Evolutionary conservation across 164 flowering plant genomes (phyloP).

Genomic region (Kingdonia uniflora): DNA sequence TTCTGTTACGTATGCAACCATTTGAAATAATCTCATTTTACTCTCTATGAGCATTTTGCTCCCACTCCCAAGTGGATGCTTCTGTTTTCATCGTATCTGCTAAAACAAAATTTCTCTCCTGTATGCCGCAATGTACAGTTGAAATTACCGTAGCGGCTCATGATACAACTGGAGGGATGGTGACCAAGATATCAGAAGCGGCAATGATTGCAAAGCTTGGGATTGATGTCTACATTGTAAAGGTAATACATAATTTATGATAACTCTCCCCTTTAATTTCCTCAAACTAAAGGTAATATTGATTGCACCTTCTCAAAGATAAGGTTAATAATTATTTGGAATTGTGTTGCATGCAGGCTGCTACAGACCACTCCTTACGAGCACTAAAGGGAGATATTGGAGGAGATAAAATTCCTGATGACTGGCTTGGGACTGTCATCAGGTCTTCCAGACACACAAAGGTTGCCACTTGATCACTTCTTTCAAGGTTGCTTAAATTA

Average conservation of each 20-base stretch:
- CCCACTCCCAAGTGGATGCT: neutral
- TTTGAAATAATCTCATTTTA: too few relatives aligned
- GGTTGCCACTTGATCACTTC: too few relatives aligned
- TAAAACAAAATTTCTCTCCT: neutral
- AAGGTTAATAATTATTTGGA: neutral
- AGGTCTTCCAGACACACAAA: constrained; percentile 18
- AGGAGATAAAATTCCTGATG: constrained; percentile 44
- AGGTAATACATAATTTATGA: constrained; percentile 28
- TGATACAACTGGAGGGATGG: constrained; percentile 98
- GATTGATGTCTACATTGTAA: constrained; percentile 83
- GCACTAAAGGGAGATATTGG: constrained; percentile 64
- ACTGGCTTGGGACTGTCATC: constrained; percentile 87
- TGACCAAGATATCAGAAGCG: constrained; percentile 88
- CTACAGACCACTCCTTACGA: constrained; percentile 53
- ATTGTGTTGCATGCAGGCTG: constrained; percentile 44
- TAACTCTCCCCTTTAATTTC: neutral
- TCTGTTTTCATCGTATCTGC: neutral
- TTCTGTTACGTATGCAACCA: too few relatives aligned
- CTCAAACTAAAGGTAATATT: neutral
- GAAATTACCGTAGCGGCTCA: constrained; percentile 72
- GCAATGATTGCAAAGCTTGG: constrained; percentile 89
- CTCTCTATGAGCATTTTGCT: neutral
- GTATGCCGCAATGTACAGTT: constrained; percentile 39
- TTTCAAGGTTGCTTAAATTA: too few relatives aligned
- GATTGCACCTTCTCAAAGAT: too few relatives aligned